Evolutionary conservation across 1,139 yeast species (phyloP).

Genomic region (Tardiomyces digboiensis): DNA sequence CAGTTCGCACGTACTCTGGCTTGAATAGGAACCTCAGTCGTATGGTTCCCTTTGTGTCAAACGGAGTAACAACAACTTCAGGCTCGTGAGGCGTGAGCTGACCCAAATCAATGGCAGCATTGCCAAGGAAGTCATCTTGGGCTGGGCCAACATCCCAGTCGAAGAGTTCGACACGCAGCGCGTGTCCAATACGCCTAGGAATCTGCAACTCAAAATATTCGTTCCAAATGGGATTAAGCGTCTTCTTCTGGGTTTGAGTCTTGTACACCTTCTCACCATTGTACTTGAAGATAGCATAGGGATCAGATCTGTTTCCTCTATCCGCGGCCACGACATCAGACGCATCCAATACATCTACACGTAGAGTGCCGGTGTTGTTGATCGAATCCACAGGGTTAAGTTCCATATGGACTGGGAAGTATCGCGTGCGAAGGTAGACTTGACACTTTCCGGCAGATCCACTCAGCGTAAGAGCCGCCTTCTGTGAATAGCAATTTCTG

Average conservation of each 20-base stretch:
- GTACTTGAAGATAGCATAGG: constrained; percentile 61
- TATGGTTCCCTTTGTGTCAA: constrained; percentile 52
- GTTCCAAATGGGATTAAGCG: constrained; percentile 83
- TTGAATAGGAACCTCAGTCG: constrained; percentile 51
- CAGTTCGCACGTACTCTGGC: constrained; percentile 49
- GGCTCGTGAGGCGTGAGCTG: constrained; percentile 47
- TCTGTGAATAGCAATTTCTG: constrained; percentile 51
- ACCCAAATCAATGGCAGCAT: constrained; percentile 47
- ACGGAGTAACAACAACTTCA: constrained; percentile 32
- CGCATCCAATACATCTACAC: constrained; percentile 57
- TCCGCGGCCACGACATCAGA: constrained; percentile 75
- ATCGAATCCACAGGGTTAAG: constrained; percentile 71
- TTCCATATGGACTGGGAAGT: constrained; percentile 61
- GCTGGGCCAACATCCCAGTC: constrained; percentile 96
- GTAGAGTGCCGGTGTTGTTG: constrained; percentile 65
- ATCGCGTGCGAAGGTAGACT: constrained; percentile 55
- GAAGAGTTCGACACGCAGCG: constrained; percentile 45
- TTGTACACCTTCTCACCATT: constrained; percentile 58
- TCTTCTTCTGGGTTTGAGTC: constrained; percentile 74
- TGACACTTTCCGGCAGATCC: constrained; percentile 34
- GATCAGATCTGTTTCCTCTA: constrained; percentile 88
- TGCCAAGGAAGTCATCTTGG: constrained; percentile 73
- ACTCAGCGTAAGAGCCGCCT: constrained; percentile 45
- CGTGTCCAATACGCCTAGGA: constrained; percentile 50
- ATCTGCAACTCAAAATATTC: constrained; percentile 48